Percentiles rank a stretch among this genome's conserved stretches.
Evolutionary conservation across 805 yeast species (phyloP).

Genomic region (Starmerella scarabaei): DNA sequence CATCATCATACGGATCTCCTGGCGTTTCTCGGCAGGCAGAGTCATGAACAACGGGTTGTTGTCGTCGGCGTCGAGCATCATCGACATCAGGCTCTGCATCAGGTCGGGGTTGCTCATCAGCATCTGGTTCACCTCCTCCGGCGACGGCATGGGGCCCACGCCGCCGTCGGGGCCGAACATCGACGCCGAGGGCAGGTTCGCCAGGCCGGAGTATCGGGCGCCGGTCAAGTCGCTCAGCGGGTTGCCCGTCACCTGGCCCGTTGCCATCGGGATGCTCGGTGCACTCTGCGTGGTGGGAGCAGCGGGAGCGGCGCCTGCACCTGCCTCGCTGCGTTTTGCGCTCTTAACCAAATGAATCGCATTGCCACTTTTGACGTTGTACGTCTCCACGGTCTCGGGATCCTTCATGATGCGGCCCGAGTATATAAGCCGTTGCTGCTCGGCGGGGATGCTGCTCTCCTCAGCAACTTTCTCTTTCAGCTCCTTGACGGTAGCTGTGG

Average conservation of each 20-base stretch:
- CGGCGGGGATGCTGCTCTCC: constrained; percentile 53
- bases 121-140: constrained; percentile 61
- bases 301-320: constrained; percentile 22
- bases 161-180: constrained; percentile 96
- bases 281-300: constrained; percentile 15
- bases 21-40: constrained; percentile 68
- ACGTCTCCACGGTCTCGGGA: constrained; percentile 53
- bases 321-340: constrained; percentile 18
- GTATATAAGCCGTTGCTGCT: constrained; percentile 78
- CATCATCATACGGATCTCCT: constrained; percentile 66
- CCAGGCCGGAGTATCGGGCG: constrained; percentile 88
- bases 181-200: constrained; percentile 73
- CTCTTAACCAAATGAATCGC: constrained; percentile 83
- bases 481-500: constrained; percentile 46
- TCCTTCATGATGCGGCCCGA: constrained; percentile 91
- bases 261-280: constrained; percentile 56
- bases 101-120: constrained; percentile 69
- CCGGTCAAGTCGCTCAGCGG: constrained; percentile 88
- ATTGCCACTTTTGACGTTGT: constrained; percentile 76
- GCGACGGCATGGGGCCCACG: constrained; percentile 61
- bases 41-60: constrained; percentile 78
- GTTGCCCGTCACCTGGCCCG: constrained; percentile 82
- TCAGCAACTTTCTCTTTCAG: constrained; percentile 54
- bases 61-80: constrained; percentile 30
- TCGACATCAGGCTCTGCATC: constrained; percentile 42